phyloP scores from a whole-genome alignment of 1,139 yeast genomes.

The Yamadazyma spencermartinsiae region DNA sequence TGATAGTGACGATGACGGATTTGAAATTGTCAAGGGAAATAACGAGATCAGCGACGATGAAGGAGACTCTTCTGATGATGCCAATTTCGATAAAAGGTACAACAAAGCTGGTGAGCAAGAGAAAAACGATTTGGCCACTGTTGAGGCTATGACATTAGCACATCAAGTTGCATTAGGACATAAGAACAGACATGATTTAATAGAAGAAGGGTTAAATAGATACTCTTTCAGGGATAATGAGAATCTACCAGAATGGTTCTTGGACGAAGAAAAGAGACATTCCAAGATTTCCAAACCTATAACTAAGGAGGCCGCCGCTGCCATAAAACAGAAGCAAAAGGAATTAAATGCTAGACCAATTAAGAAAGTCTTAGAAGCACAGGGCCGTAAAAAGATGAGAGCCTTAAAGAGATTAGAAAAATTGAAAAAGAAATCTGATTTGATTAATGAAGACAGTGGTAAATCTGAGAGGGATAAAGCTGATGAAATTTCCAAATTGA shows the following conservation, averaged over 20 bases:
- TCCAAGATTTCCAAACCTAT: conserved; percentile 87
- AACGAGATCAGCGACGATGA: conserved; percentile 25
- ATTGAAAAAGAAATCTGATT: conserved; percentile 89
- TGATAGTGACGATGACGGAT: conserved; percentile 32
- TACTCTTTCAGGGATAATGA: conserved; percentile 90
- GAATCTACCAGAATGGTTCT: conserved; percentile 92
- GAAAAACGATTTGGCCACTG: conserved; percentile 83
- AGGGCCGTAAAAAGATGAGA: conserved; percentile 95
- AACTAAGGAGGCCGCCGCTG: conserved; percentile 94
- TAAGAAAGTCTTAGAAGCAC: conserved; percentile 95
- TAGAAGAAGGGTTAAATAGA: conserved; percentile 89
- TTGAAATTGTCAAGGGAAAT: conserved; percentile 54
- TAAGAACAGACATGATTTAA: conserved; percentile 75
- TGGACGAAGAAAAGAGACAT: conserved; percentile 87
- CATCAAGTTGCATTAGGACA: conserved; percentile 93
- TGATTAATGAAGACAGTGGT: conserved; percentile 83
- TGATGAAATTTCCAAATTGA: conserved; percentile 82
- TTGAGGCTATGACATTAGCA: conserved; percentile 96
- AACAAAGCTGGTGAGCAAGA: conserved; percentile 48
- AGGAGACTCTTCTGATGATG: conserved; percentile 45
- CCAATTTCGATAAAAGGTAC: conserved; percentile 30
- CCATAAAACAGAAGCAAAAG: conserved; percentile 84
- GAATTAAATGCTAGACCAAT: conserved; percentile 96
- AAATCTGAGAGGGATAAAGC: conserved; percentile 93
- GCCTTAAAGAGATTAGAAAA: conserved; percentile 87